These are phyloP conservation scores for Cinnamomum micranthum DNA, from an alignment of 164 flowering plant genomes.

Conservation along the genomic window DNA sequence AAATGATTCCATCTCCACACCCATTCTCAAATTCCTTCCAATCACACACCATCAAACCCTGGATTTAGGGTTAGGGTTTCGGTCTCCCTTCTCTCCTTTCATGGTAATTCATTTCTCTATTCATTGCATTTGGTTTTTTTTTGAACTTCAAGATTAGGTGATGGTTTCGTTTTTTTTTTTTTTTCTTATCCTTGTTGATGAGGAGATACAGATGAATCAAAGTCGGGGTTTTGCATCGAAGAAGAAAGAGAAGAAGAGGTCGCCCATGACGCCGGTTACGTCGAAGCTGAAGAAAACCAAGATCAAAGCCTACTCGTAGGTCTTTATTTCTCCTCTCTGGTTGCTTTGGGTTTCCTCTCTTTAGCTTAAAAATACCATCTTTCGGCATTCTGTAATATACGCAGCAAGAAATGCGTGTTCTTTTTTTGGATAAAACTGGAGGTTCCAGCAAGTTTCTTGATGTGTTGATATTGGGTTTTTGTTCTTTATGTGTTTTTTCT, in stretches of 20 bases:
- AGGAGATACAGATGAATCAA: conserved; percentile 43
- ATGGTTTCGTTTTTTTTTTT: not conserved
- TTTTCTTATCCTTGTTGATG: not conserved
- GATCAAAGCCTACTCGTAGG: conserved; percentile 84
- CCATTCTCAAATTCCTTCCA: conserved; percentile 13
- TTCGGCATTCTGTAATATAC: not conserved
- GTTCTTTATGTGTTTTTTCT: not conserved
- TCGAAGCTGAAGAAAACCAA: conserved; percentile 85
- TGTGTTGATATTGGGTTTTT: not conserved
- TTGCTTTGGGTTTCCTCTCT: too few relatives aligned
- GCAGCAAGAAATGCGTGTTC: too few relatives aligned
- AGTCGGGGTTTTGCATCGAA: conserved; percentile 63
- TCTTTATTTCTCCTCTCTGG: conserved; percentile 9
- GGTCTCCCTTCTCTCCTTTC: conserved; percentile 17
- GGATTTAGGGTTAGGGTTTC: conserved; percentile 11
- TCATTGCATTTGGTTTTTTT: not conserved
- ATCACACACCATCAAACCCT: conserved; percentile 6
- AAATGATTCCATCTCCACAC: conserved; percentile 12
- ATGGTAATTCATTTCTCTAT: conserved; percentile 15
- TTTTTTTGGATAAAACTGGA: too few relatives aligned
- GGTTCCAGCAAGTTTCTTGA: not conserved
- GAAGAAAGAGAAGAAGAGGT: conserved; percentile 68
- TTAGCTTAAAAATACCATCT: too few relatives aligned
- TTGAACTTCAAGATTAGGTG: too few relatives aligned
- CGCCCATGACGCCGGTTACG: conserved; percentile 53